Percentiles rank a stretch among this genome's conserved stretches.
Evolutionary conservation across 768 basidiomycete genomes (phyloP).

Genomic region (Galerina sulciceps): DNA sequence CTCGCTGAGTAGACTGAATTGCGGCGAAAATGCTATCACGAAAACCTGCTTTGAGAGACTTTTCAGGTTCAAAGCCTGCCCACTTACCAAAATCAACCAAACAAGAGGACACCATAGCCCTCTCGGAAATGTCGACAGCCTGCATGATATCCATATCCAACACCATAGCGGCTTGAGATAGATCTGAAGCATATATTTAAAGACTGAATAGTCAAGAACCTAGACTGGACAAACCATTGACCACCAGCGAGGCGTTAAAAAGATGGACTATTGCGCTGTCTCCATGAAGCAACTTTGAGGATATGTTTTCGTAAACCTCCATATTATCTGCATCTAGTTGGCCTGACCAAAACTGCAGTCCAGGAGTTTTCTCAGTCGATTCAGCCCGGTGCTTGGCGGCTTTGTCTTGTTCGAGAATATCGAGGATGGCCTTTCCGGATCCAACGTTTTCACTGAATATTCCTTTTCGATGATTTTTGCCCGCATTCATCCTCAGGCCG

Average conservation of each 20-base stretch:
- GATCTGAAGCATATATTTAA: conserved; percentile 35
- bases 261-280: conserved; percentile 24
- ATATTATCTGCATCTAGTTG: not conserved
- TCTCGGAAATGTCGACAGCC: conserved; percentile 31
- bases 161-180: conserved; percentile 37
- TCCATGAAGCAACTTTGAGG: conserved; percentile 19
- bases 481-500: not conserved
- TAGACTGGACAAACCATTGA: conserved; percentile 19
- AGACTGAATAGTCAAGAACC: not conserved
- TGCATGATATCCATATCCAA: conserved; percentile 47
- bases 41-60: not conserved
- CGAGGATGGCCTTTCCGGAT: conserved; percentile 45
- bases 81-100: conserved; percentile 23
- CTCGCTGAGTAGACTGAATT: conserved; percentile 4
- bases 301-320: conserved; percentile 9
- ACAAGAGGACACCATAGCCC: conserved; percentile 18
- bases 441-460: conserved; percentile 39
- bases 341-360: conserved; percentile 22
- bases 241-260: conserved; percentile 31
- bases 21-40: conserved; percentile 8
- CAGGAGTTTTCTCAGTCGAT: conserved; percentile 10
- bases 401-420: conserved; percentile 48
- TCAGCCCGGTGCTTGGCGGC: conserved; percentile 21
- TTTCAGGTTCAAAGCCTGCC: not conserved
- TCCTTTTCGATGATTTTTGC: conserved; percentile 37